Base-by-base conservation (phyloP, 1,139 yeast genomes). In the Pichia sp. region DNA sequence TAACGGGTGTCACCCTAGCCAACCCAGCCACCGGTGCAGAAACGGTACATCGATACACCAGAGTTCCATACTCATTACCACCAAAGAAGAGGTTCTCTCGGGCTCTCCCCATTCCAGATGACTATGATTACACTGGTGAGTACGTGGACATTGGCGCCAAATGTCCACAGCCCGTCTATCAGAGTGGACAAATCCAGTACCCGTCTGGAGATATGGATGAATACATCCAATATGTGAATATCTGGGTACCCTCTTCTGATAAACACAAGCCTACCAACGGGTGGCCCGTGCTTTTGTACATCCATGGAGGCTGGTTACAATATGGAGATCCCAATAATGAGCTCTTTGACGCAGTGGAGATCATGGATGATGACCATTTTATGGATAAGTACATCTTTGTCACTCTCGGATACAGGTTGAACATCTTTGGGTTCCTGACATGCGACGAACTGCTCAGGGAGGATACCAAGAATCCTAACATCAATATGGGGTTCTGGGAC, bases 401-500 rank as follows among this genome's bases (percentile, higher is more conserved):
- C 6, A 45, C 58, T n/a, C 56, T 62, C 9, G 67, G 64, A 9
- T 66, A 65, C 44, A 47, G 70, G 33, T 49, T 65, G 29, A 63
- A 64, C 36, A 51, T 62, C 30, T 59, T 64, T 45, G 70, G 70
- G 2, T 66, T 64, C 42, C 45, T 65, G 15, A 47, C 63, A 9
- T 45, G 54, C 11, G 46, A 52, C 26, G 62, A 58, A 30, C 41
- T 58, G 24, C 30, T 50, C 1, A 58, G 53, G 22, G 60, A 55
- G 32, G 49, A 51, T 40, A 48, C 40, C 27, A 47, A 37, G 38
- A 50, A 46, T 38, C 48, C 64, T 7, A n/a, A n/a, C n/a, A n/a
- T n/a, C n/a, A 66, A 66, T 40, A 59, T 63, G 34, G 70, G 69
- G 5, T 55, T 65, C 40, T 64, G 68, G 66, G 74, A 69, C 32